These are phyloP conservation scores for Dryas alaskensis DNA, from an alignment of 306 rosid genomes.

Conservation along the genomic window DNA sequence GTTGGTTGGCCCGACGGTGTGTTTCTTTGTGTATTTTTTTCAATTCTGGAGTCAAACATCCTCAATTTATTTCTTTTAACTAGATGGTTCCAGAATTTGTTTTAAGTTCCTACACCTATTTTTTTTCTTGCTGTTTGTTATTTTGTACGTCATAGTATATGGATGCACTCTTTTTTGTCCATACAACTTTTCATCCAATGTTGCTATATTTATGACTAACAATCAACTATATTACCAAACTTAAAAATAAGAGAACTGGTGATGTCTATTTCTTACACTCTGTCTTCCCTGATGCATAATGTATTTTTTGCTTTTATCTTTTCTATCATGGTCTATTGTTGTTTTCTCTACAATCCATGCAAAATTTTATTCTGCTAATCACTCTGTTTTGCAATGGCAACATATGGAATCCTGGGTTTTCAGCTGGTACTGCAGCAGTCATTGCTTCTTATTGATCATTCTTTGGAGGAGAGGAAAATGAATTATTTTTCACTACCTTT, in stretches of 20 bases:
- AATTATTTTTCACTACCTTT: neutral
- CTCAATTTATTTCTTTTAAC: neutral
- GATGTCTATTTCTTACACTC: neutral
- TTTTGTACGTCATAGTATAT: neutral
- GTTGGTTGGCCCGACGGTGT: conserved; percentile 73
- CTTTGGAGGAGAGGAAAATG: neutral
- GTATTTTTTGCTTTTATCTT: neutral
- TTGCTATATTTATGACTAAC: neutral
- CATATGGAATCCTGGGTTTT: neutral
- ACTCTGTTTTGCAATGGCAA: neutral
- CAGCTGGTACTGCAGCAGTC: neutral
- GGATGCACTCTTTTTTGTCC: neutral
- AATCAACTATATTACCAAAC: neutral
- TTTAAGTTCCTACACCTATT: neutral
- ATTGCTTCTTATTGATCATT: neutral
- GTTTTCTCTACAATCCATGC: neutral
- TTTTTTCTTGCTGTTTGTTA: neutral
- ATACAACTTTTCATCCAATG: neutral
- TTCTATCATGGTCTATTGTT: neutral
- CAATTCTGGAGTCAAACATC: neutral
- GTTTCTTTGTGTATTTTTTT: neutral
- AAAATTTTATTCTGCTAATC: neutral
- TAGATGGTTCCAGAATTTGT: neutral
- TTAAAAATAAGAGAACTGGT: neutral
- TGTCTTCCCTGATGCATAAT: neutral